These are phyloP conservation scores for Zalaria sp. DNA, from an alignment of 2,329 filamentous ascomycete genomes.

Conservation along the genomic window DNA sequence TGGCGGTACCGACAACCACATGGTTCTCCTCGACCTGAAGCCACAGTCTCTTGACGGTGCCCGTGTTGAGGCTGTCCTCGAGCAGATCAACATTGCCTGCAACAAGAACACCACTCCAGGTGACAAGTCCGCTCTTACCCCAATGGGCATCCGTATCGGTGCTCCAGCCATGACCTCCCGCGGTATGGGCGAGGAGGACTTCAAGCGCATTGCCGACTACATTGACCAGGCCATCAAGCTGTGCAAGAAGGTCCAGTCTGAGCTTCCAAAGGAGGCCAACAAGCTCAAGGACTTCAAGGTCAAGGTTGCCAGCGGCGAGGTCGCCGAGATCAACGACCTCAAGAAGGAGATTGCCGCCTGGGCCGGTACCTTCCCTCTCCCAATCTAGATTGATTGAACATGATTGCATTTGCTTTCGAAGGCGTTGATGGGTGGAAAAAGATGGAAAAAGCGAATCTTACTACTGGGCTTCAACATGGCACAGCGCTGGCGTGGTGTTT, in stretches of 20 bases:
- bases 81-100: slow-evolving; percentile 96
- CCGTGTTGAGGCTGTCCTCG: slow-evolving; percentile 86
- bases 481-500: not conserved
- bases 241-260: slow-evolving; percentile 71
- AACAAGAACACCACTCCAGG: slow-evolving; percentile 99
- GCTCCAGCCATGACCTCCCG: slow-evolving; percentile 95
- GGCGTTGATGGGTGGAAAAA: no score
- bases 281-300: slow-evolving; percentile 99
- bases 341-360: slow-evolving; percentile 82
- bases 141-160: slow-evolving; percentile 88
- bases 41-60: slow-evolving; percentile 80
- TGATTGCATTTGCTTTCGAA: no score
- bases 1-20: slow-evolving; percentile 93
- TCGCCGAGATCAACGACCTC: slow-evolving; percentile 69
- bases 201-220: slow-evolving; percentile 77
- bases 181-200: slow-evolving; percentile 85
- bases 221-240: slow-evolving; percentile 83
- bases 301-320: slow-evolving; percentile 66
- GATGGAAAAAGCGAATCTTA: not conserved
- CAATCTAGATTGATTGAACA: slow-evolving; percentile 38
- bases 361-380: slow-evolving; percentile 85
- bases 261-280: slow-evolving; percentile 91
- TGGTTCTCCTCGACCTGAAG: slow-evolving; percentile 86
- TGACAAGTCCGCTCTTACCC: slow-evolving; percentile 92
- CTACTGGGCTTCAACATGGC: slow-evolving; percentile 5